phyloP scores from a whole-genome alignment of 352 stramenopile species.

The Aphanomyces cochlioides region DNA sequence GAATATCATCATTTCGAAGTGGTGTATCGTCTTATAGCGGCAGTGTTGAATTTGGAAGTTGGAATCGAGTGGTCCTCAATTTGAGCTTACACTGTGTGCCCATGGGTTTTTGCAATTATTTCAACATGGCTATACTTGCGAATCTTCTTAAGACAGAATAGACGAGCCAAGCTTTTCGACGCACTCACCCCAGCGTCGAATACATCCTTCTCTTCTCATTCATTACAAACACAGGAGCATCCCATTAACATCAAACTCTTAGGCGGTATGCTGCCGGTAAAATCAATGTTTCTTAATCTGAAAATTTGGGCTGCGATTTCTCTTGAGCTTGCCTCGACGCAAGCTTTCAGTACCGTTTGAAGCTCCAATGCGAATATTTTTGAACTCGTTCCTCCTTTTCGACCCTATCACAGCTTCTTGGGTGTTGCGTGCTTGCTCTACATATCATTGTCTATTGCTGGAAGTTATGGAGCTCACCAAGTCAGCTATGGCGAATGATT shows the following conservation, averaged over 20 bases:
- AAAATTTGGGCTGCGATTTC: neutral
- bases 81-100: neutral
- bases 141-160: neutral
- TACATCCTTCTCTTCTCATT: neutral
- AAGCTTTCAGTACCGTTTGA: neutral
- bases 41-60: too few relatives aligned
- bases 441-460: neutral
- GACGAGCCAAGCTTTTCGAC: neutral
- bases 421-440: neutral
- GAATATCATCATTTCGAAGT: too few relatives aligned
- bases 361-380: neutral
- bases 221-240: neutral
- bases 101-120: neutral
- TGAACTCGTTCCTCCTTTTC: neutral
- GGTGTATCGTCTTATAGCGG: too few relatives aligned
- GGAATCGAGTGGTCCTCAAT: neutral
- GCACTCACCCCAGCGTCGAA: neutral
- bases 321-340: neutral
- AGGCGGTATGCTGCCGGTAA: neutral
- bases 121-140: neutral
- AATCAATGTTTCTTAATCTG: neutral
- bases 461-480: slow-evolving; percentile 8
- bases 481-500: slow-evolving; percentile 17
- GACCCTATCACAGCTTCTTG: neutral
- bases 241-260: neutral